Conservation (phyloP, 2,329 filamentous ascomycete species). For the Drechslerella coelobrocha region DNA sequence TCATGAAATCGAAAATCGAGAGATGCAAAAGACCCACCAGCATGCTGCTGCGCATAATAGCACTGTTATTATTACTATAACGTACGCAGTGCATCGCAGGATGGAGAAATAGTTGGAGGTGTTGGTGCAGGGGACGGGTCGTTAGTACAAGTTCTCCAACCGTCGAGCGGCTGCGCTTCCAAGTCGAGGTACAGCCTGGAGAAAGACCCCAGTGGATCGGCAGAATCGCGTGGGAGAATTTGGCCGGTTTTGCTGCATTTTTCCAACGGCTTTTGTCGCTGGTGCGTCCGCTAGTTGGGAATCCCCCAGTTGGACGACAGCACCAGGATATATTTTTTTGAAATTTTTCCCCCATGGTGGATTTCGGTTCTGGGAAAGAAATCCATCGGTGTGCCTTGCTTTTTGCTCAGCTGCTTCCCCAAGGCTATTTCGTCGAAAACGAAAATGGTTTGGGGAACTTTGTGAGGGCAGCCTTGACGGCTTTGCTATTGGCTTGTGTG, state of each 20-base stretch:
- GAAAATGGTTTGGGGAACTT: not conserved
- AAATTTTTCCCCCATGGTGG: not conserved
- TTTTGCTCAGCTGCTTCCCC: not conserved
- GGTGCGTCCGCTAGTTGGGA: not conserved
- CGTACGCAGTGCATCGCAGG: too few relatives aligned
- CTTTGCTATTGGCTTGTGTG: not conserved
- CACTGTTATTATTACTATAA: too few relatives aligned
- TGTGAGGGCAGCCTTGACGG: not conserved
- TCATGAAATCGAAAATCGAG: conserved; percentile 40
- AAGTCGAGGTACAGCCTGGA: not conserved
- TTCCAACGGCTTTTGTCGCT: not conserved
- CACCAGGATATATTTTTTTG: too few relatives aligned
- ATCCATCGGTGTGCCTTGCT: conserved; percentile 6
- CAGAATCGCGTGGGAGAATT: too few relatives aligned
- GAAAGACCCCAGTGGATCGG: not conserved
- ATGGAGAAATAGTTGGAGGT: too few relatives aligned
- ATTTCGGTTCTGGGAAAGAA: not conserved
- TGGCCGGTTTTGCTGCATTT: not conserved
- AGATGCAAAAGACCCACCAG: not conserved
- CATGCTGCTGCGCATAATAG: not conserved
- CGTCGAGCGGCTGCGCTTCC: not conserved
- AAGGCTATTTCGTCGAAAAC: too few relatives aligned
- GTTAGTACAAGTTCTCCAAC: not conserved
- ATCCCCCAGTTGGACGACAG: not conserved
- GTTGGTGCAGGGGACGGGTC: conserved; percentile 3